Conservation (phyloP, 768 basidiomycete species). For the Boletus speciosus region DNA sequence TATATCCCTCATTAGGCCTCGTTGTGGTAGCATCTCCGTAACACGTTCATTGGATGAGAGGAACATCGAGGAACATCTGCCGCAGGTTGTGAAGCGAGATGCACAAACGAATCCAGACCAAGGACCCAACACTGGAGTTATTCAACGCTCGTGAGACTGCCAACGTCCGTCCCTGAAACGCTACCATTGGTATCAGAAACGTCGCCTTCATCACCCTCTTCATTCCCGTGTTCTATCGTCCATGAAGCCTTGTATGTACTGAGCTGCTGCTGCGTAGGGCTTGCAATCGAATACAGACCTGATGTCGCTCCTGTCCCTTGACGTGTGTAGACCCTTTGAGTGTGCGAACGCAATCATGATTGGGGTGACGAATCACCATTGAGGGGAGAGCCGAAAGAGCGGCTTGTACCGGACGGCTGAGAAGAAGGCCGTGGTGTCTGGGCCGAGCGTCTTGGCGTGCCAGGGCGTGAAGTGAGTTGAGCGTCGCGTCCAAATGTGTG, state of each 20-base stretch:
- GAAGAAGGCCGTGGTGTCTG: slow-evolving; percentile 28
- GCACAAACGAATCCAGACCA: slow-evolving; percentile 1
- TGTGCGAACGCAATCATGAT: slow-evolving; percentile 37
- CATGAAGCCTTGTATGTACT: slow-evolving; percentile 19
- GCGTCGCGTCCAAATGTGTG: slow-evolving; percentile 13
- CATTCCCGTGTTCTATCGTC: slow-evolving; percentile 10
- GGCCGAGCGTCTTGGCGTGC: slow-evolving; percentile 25
- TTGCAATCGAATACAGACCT: slow-evolving; percentile 21
- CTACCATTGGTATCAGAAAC: slow-evolving; percentile 39
- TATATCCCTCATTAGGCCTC: background rate
- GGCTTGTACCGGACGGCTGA: slow-evolving; percentile 31
- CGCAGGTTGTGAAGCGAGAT: background rate
- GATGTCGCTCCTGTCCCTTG: slow-evolving; percentile 31
- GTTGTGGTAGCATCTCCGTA: background rate
- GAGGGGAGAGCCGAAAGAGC: slow-evolving; percentile 37
- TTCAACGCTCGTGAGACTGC: slow-evolving; percentile 53
- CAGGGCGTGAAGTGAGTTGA: slow-evolving; percentile 25
- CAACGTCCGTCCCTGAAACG: slow-evolving; percentile 40
- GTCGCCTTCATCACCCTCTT: slow-evolving; percentile 26
- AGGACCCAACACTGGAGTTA: slow-evolving; percentile 17
- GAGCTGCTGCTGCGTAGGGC: slow-evolving; percentile 18
- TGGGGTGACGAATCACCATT: slow-evolving; percentile 48
- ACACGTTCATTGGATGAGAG: background rate
- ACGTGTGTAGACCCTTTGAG: slow-evolving; percentile 32
- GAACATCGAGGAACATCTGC: background rate